These are phyloP conservation scores for Diplotaxis tenuifolia DNA, from an alignment of 345 rosid species.

Conservation along the genomic window DNA sequence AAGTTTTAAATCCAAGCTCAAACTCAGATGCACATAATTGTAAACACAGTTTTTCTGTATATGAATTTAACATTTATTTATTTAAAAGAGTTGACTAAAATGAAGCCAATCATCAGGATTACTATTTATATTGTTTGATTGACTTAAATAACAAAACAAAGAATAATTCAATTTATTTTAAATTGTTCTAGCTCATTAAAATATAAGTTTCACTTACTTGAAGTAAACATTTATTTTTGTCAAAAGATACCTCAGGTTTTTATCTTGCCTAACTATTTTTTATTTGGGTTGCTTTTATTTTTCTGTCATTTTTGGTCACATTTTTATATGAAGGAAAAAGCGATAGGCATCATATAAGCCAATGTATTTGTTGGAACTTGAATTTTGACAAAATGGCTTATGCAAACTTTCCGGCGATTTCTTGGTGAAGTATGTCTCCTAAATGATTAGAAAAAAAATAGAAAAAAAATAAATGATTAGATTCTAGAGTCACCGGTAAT, in stretches of 20 bases:
- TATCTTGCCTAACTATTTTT: background rate
- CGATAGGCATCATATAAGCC: background rate
- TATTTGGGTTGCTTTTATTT: background rate
- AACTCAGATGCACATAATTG: background rate
- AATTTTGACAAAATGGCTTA: background rate
- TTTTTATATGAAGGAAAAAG: background rate
- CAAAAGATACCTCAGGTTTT: background rate
- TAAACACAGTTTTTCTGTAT: background rate
- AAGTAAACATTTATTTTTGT: background rate
- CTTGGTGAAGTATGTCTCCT: background rate
- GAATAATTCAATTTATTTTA: background rate
- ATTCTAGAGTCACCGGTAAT: background rate
- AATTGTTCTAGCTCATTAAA: background rate
- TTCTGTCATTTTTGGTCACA: background rate
- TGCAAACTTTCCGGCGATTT: background rate
- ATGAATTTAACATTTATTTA: background rate
- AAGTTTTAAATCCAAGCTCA: too few relatives aligned
- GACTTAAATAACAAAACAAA: background rate
- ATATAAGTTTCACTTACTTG: background rate
- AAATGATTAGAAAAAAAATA: background rate
- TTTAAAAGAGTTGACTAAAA: background rate
- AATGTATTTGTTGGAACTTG: background rate
- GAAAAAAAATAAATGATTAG: too few relatives aligned
- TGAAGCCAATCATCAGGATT: background rate
- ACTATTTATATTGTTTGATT: background rate